phyloP scores from a whole-genome alignment of 352 stramenopile species.

The Phytophthora megakarya region DNA sequence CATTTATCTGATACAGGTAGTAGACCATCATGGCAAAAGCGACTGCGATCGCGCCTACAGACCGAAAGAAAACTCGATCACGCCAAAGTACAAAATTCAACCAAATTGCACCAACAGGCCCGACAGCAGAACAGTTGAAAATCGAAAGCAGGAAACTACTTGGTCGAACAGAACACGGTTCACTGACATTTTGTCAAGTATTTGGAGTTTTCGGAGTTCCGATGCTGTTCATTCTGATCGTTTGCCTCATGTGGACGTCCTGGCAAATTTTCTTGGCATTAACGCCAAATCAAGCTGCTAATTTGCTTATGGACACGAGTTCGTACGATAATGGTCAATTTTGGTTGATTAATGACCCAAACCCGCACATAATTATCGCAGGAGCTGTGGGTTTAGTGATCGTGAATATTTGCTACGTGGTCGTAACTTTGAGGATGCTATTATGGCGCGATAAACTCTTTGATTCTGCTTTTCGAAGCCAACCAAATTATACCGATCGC shows the following conservation, averaged over 20 bases:
- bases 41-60: background rate
- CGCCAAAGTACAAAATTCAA: background rate
- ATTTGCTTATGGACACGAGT: conserved; percentile 51
- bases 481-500: background rate
- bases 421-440: conserved; percentile 33
- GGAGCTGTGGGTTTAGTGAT: conserved; percentile 31
- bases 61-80: background rate
- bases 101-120: conserved; percentile 4
- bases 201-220: conserved; percentile 18
- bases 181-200: conserved; percentile 3
- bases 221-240: conserved; percentile 25
- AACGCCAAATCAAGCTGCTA: conserved; percentile 37
- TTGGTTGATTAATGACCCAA: conserved; percentile 39
- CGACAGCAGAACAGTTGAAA: conserved; percentile 11
- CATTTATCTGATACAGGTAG: too few species aligned
- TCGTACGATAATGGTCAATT: conserved; percentile 53
- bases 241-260: conserved; percentile 37
- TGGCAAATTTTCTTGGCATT: conserved; percentile 46
- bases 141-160: conserved; percentile 11
- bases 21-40: background rate
- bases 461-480: conserved; percentile 13
- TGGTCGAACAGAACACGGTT: background rate
- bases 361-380: conserved; percentile 1
- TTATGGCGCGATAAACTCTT: conserved; percentile 28
- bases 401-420: conserved; percentile 34